Conservation (phyloP, 345 rosid genomes). For the Barbarea vulgaris region DNA sequence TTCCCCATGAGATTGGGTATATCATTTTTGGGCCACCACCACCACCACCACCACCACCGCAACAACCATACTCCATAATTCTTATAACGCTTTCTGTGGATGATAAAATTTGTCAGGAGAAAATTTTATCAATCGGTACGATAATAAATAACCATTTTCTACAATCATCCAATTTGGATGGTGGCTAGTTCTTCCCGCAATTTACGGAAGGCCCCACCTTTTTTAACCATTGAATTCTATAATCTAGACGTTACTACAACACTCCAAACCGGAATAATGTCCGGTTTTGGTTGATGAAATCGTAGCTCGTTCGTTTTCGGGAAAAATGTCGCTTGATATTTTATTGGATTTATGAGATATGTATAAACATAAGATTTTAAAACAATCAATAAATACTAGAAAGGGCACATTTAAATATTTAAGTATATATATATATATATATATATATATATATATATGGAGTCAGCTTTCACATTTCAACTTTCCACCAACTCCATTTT, state of each 20-base stretch:
- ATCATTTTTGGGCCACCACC: slow-evolving; percentile 29
- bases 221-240: slow-evolving; percentile 1
- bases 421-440: background rate
- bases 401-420: background rate
- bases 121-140: slow-evolving; percentile 18
- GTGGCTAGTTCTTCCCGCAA: slow-evolving; percentile 16
- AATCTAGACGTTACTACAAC: slow-evolving; percentile 26
- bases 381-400: background rate
- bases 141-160: slow-evolving; percentile 27
- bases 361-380: background rate
- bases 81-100: slow-evolving; percentile 30
- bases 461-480: slow-evolving; percentile 13
- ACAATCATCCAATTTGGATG: slow-evolving; percentile 34
- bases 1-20: slow-evolving; percentile 24
- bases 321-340: background rate
- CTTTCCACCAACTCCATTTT: slow-evolving; percentile 22
- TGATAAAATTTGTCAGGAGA: slow-evolving; percentile 17
- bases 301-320: background rate
- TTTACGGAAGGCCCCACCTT: slow-evolving; percentile 24
- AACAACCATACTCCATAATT: slow-evolving; percentile 31
- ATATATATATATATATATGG: background rate
- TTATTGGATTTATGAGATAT: background rate
- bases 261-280: background rate
- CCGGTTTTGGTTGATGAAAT: background rate
- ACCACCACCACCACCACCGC: slow-evolving; percentile 33